Base-by-base conservation (phyloP, 441 rosid genomes). In the Croton laevigatus region DNA sequence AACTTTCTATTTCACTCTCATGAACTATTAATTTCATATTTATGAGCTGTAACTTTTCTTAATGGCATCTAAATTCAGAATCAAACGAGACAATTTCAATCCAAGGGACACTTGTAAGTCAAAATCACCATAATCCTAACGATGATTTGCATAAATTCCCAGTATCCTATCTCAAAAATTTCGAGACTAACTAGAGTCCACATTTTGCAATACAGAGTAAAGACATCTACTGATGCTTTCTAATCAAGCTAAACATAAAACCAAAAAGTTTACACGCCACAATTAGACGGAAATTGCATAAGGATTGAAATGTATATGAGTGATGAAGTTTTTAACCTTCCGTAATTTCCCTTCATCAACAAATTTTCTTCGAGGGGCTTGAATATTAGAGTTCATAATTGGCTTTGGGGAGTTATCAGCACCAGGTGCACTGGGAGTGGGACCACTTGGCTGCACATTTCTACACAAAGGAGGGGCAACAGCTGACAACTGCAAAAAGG, bases 301-400 rank as follows among this genome's bases (percentile, higher is more conserved):
- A 20, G 37, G 6, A 34, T 17, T 7, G 59, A 58, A 36, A 63
- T 12, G 62, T 8, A 62, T 32, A 61, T 17, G 34, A 65, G 52
- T 62, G 22, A 46, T 17, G 38, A 4, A 65, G 55, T 36, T 65
- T 59, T 71, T 45, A 72, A 95, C 99, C 99, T 95, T 93, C 37
- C 98, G 87, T 74, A 95, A 77, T 81, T 95, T 95, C 81, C 99
- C 98, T 83, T 95, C 99, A 78, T 95, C 99, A 67, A 95, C 94
- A 80, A 93, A 88, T 83, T 95, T 95, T 76, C 98, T 87, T 80
- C 97, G 84, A 79, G 98, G 98, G 72, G 96, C 97, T 83, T 89
- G 99, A 75, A 89, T 81, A 75, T 86, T 91, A 66, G 96, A 78
- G 85, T 86, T 93, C 66, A 89, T 82, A 42, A 79, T 88, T 74